Conservation (phyloP, 73 alveolate genomes). For the Tetrahymena borealis region DNA sequence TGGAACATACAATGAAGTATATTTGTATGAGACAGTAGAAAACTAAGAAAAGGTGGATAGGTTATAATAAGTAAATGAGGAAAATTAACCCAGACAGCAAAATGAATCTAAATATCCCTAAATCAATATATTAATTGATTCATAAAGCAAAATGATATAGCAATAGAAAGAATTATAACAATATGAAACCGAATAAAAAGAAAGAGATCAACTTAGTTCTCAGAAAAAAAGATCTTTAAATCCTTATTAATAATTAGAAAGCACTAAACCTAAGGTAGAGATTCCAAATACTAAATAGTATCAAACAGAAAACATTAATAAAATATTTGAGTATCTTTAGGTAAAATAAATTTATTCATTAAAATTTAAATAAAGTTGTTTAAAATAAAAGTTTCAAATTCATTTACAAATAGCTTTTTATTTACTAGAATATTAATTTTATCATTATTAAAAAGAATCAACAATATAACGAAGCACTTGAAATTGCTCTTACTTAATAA, state of each 20-base stretch:
- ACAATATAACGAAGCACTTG: background rate
- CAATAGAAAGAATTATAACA: background rate
- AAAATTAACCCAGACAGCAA: background rate
- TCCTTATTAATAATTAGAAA: background rate
- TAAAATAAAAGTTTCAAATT: too few species aligned
- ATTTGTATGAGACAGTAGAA: background rate
- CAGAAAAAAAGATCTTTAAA: background rate
- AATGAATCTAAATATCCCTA: background rate
- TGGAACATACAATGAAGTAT: background rate
- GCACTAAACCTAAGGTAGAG: background rate
- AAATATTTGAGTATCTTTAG: background rate
- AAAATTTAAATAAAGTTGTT: too few species aligned
- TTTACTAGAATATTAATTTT: background rate
- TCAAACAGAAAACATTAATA: background rate
- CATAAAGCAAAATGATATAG: background rate
- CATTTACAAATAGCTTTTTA: too few species aligned
- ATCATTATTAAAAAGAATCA: background rate
- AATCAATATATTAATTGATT: background rate
- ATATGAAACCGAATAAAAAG: background rate
- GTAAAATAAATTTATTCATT: too few species aligned
- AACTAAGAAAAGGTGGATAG: background rate
- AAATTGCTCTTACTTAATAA: background rate
- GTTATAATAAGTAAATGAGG: background rate
- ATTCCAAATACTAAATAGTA: background rate
- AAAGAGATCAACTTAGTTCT: background rate